These are phyloP conservation scores for Dactylellina drechsleri DNA, from an alignment of 2,329 filamentous ascomycete species.

Conservation along the genomic window DNA sequence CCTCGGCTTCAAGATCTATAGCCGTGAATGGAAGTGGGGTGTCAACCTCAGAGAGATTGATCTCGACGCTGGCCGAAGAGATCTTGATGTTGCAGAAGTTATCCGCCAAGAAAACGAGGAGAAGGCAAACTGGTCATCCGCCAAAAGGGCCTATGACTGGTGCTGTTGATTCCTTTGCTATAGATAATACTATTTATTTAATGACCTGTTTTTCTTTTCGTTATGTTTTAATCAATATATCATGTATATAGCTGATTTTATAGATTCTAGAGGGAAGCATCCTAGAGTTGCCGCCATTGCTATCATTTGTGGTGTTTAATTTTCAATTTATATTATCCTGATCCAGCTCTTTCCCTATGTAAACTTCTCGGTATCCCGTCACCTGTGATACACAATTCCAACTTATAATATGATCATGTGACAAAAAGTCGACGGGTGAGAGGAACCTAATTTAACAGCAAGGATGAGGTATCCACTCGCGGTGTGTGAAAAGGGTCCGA, in stretches of 20 bases:
- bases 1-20: conserved; percentile 71
- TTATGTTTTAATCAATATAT: conserved; percentile 15
- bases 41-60: conserved; percentile 69
- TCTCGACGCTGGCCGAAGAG: conserved; percentile 70
- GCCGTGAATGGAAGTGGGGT: conserved; percentile 70
- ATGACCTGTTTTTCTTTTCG: conserved; percentile 10
- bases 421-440: no score
- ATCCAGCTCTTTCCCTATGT: no score
- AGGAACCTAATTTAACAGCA: no score
- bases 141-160: conserved; percentile 42
- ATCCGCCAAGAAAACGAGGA: conserved; percentile 52
- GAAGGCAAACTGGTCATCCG: conserved; percentile 43
- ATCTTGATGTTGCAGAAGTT: conserved; percentile 41
- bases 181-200: not conserved
- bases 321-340: no score
- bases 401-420: no score
- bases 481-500: no score
- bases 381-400: no score
- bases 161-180: conserved; percentile 32
- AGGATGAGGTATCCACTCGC: no score
- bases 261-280: conserved; percentile 13
- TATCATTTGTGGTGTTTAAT: no score
- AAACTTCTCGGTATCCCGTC: no score
- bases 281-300: not conserved
- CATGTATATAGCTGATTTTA: conserved; percentile 20